Base-by-base conservation (phyloP, 1,284 basidiomycete genomes). In the Puccinia hordei region DNA sequence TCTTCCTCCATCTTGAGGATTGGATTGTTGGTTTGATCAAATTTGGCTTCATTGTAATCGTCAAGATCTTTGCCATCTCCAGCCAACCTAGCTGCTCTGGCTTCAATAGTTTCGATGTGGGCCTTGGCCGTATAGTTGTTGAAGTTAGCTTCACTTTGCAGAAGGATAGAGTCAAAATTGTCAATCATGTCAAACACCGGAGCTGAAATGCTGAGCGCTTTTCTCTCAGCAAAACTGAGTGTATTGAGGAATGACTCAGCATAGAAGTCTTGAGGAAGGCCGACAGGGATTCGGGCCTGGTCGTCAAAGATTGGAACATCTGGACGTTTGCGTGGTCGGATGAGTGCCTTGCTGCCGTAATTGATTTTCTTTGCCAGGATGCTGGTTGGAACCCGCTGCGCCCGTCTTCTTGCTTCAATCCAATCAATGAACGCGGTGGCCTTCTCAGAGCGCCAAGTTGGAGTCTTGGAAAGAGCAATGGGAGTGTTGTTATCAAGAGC, bases 391-490 rank as follows among this genome's bases (percentile, higher is more conserved):
- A 77, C 24, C 0, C 49, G 49, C n/a, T 65, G 59, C 33, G 38
- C 0, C n/a, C 63, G 24, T 6, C 63, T n/a, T 22, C 27, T 51
- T 30, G 27, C 35, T 55, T 77, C 74, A n/a, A 77, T 68, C 74
- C 74, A 77, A 24, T 77, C 63, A 27, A 77, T 77, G 49, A 68
- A 77, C 1, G n/a, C 13, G 12, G 74, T 77, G 6, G 74, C 74
- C 38, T 24, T 77, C 13, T 77, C n/a, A 55, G 74, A 77, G 8
- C 63, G 44, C 74, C 74, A 77, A 35, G 49, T 19, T 12, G 74
- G 61, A 12, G 19, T 10, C 38, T 53, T 68, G 3, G 74, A 35
- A 9, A 38, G 38, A 68, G 74, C n/a, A 17, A 77, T 9, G 0
- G 46, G 74, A 4, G 19, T 33, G 13, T 55, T 24, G 13, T 77